Base-by-base conservation (phyloP, 192 early-diverging fungal genomes). In the Phycomyces blakesleeanus region DNA sequence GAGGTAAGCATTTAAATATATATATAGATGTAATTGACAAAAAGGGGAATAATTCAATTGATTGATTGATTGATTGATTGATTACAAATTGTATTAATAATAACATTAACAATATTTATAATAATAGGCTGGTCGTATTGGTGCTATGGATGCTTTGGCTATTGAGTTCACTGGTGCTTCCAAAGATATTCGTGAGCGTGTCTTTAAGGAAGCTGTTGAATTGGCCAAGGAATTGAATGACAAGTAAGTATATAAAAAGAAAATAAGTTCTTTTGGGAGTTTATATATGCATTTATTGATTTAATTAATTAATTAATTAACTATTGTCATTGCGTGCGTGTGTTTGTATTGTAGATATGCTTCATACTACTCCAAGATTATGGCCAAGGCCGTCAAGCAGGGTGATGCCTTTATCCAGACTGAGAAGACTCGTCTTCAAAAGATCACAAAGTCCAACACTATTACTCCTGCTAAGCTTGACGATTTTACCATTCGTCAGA, bases 341-440 rank as follows among this genome's bases (percentile, higher is more conserved):
- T n/a, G n/a, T n/a, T n/a, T n/a, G n/a, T n/a, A n/a, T n/a, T n/a
- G n/a, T 67, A 78, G 68, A 18, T 87, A 81, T 68, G 89, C 93
- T 29, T 76, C 81, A 51, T 97, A 95, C 82, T 98, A 98, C 66
- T 73, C 78, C 69, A 97, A 95, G 74, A 86, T 93, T 61, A 92
- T 97, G 88, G 86, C 93, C 75, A 96, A 97, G 80, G 82, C 89
- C 57, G 57, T 73, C 55, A 76, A 81, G 22, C 83, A 84, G 7
- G 81, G 80, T 0, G 86, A 83, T 57, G 56, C 16, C 0, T 98
- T 90, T 78, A 64, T 88, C 40, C 76, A 57, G 14, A 93, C 85
- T 61, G 96, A 98, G 78, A 79, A 85, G 50, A 83, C 85, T 38
- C 87, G 96, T 57, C 76, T 98, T 44, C 71, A 83, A 10, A 93